Percentiles rank a stretch among this genome's conserved stretches.
Conservation (phyloP, 208 protist species). For the Trypanosoma scelopori region DNA sequence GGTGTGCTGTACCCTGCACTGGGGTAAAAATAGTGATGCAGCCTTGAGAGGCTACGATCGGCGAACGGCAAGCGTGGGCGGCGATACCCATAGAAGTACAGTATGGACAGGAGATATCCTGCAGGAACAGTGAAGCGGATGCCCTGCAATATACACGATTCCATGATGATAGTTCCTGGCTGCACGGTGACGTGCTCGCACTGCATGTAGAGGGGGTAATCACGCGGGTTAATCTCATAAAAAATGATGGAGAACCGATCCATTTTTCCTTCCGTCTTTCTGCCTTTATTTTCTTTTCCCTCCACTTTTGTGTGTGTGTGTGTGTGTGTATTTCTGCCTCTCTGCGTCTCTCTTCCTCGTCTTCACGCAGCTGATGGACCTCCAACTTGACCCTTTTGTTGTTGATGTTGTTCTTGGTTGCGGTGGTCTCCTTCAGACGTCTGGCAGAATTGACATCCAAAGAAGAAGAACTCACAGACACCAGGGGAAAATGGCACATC, state of each 20-base stretch:
- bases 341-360: background rate
- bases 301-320: too few relatives aligned
- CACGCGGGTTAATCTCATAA: slow-evolving; percentile 36
- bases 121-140: slow-evolving; percentile 50
- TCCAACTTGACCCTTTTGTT: background rate
- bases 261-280: background rate
- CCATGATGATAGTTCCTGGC: slow-evolving; percentile 48
- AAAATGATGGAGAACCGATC: slow-evolving; percentile 25
- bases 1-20: slow-evolving; percentile 73
- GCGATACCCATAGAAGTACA: slow-evolving; percentile 68
- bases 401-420: background rate
- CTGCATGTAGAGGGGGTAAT: slow-evolving; percentile 59
- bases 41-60: slow-evolving; percentile 46
- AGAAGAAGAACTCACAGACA: background rate
- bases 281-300: background rate
- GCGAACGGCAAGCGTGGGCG: slow-evolving; percentile 66
- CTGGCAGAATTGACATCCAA: slow-evolving; percentile 2
- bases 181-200: slow-evolving; percentile 27
- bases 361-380: background rate
- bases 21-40: slow-evolving; percentile 83
- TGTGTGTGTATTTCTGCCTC: too few relatives aligned
- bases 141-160: slow-evolving; percentile 49
- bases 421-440: background rate
- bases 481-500: background rate
- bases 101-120: slow-evolving; percentile 45